phyloP scores from a whole-genome alignment of 805 yeast genomes.

The Saccharomycopsis selenospora region DNA sequence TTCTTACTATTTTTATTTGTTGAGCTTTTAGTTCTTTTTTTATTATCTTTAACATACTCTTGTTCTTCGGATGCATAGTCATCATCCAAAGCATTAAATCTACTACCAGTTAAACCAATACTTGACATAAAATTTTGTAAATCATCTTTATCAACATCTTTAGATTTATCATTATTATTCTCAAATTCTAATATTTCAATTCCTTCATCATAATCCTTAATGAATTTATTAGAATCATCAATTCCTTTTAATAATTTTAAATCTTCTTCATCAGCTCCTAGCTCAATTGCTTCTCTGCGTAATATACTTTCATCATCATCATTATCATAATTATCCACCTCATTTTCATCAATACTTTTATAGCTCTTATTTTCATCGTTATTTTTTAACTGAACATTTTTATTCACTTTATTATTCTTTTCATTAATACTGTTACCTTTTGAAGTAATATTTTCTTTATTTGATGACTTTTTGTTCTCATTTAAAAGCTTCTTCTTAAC shows the following conservation, averaged over 20 bases:
- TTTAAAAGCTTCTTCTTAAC: too few relatives aligned
- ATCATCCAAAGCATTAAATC: neutral
- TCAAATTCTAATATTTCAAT: conserved; percentile 25
- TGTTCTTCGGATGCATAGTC: too few relatives aligned
- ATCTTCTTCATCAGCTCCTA: neutral
- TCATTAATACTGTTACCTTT: too few relatives aligned
- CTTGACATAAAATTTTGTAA: neutral
- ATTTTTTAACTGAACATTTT: too few relatives aligned
- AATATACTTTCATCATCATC: conserved; percentile 13
- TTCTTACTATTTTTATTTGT: neutral
- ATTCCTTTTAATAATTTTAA: neutral
- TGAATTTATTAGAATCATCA: neutral
- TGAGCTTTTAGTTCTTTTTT: neutral
- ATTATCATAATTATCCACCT: conserved; percentile 14
- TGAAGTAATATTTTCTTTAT: too few relatives aligned
- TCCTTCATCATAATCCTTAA: conserved; percentile 20
- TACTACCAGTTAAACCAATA: neutral
- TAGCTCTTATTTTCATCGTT: too few relatives aligned
- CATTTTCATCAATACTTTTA: neutral
- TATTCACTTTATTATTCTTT: too few relatives aligned
- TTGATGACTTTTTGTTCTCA: too few relatives aligned
- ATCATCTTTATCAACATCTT: conserved; percentile 1
- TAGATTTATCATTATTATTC: neutral
- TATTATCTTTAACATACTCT: neutral
- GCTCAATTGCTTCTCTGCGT: neutral